Percentiles rank a stretch among this genome's conserved stretches.
Conservation (phyloP, 257 asterid genomes). For the Ilex asprella region DNA sequence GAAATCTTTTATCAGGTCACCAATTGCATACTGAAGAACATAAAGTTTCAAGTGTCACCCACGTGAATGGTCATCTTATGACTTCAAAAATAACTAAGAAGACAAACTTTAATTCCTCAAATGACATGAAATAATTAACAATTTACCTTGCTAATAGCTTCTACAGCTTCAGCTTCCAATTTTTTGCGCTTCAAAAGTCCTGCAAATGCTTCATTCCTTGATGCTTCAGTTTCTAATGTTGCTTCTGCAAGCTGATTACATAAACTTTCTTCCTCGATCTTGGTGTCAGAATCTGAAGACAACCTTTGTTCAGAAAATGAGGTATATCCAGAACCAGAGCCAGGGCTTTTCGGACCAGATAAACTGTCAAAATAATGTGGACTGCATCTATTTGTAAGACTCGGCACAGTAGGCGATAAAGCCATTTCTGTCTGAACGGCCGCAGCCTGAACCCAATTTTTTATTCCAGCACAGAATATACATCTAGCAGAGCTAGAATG, state of each 20-base stretch:
- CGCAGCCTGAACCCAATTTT: conserved; percentile 18
- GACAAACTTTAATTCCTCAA: neutral
- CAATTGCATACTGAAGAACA: too few relatives aligned
- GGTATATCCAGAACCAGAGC: conserved; percentile 20
- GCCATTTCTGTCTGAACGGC: conserved; percentile 5
- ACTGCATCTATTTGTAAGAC: conserved; percentile 10
- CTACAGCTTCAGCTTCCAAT: conserved; percentile 47
- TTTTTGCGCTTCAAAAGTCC: conserved; percentile 32
- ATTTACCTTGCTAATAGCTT: conserved; percentile 44
- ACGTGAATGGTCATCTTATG: too few relatives aligned
- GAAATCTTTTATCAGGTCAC: too few relatives aligned
- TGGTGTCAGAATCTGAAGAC: conserved; percentile 23
- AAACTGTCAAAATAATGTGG: conserved; percentile 9
- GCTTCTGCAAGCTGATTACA: conserved; percentile 32
- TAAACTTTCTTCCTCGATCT: conserved; percentile 34
- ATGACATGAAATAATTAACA: neutral
- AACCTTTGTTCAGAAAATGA: conserved; percentile 26
- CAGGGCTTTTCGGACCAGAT: conserved; percentile 22
- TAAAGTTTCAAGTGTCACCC: too few relatives aligned
- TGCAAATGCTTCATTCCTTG: conserved; percentile 34
- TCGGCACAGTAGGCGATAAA: conserved; percentile 11
- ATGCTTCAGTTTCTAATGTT: conserved; percentile 32
- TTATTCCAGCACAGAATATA: conserved; percentile 20
- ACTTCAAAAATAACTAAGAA: too few relatives aligned
- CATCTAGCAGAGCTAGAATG: conserved; percentile 20